phyloP scores from a whole-genome alignment of 2,329 filamentous ascomycete genomes.

The Aspergillus phoenicis region DNA sequence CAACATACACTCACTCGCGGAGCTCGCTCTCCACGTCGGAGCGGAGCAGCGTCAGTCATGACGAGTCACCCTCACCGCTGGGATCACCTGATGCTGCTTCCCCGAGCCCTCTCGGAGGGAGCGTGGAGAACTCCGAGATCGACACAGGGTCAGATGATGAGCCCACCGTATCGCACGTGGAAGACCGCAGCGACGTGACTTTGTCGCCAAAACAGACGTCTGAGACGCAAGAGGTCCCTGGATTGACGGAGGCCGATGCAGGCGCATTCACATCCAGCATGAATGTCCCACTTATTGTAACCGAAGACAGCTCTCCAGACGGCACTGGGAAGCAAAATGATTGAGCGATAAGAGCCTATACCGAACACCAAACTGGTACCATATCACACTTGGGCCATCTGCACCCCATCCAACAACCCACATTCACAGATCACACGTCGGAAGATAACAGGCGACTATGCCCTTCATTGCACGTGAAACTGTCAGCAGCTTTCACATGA shows the following conservation, averaged over 20 bases:
- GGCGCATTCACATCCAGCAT: slow-evolving; percentile 5
- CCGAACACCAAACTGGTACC: background rate
- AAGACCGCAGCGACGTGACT: background rate
- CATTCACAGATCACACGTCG: background rate
- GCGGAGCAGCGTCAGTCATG: slow-evolving; percentile 36
- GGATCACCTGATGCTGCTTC: slow-evolving; percentile 30
- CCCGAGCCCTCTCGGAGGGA: slow-evolving; percentile 26
- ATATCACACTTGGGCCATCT: background rate
- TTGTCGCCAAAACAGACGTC: background rate
- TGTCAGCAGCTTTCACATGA: background rate
- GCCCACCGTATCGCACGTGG: slow-evolving; percentile 3
- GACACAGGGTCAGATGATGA: slow-evolving; percentile 26
- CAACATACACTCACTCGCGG: slow-evolving; percentile 33
- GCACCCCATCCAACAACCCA: background rate
- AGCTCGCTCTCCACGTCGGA: slow-evolving; percentile 41
- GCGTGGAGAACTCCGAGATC: slow-evolving; percentile 28
- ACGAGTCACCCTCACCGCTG: slow-evolving; percentile 28
- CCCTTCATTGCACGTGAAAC: background rate
- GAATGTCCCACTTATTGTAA: slow-evolving; percentile 25
- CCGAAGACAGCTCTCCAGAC: slow-evolving; percentile 12
- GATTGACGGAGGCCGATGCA: background rate
- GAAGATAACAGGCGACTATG: background rate
- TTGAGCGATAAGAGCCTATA: background rate
- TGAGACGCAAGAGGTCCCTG: slow-evolving; percentile 2
- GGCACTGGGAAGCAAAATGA: background rate